Base-by-base conservation (phyloP, 192 early-diverging fungal species). In the Cetraspora pellucida region DNA sequence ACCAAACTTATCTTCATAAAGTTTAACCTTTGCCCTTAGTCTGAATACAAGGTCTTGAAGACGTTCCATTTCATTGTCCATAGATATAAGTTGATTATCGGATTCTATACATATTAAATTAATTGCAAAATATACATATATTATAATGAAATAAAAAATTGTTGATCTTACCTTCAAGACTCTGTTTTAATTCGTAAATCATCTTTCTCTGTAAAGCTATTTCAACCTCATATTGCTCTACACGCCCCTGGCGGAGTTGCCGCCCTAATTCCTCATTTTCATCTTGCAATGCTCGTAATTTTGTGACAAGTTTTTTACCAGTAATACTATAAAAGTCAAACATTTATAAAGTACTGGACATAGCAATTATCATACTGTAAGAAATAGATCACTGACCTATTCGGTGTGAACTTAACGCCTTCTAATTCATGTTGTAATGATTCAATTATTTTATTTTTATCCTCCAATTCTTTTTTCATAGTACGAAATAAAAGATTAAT, bases 191-290 rank as follows among this genome's bases (percentile, higher is more conserved):
- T 70, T 81, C 76, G 57, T 65, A 54, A 28, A 81, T 81, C 25
- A 81, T 27, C 44, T 77, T 71, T 14, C 66, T 44, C 55, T 81
- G 79, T 31, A 81, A 46, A 14, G 76, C 68, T 37, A 77, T 77
- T 44, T 81, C 79, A 10, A 81, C 23, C 64, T 77, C 67, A 61
- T 81, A 73, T 54, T 81, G 74, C 46, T 81, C 79, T 19, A 81
- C 68, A 19, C 57, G 37, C 0, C 79, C 79, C 59, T 77, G 76
- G n/a, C 75, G 68, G 46, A 81, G 69, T 17, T 72, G 69, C n/a
- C 75, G 68, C 16, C 79, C 79, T n/a, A 81, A 47, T 57, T 81
- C 79, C 60, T 77, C 76, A 58, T 81, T 81, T 27, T 81, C 79
- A 8, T 57, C 17, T 49, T 73, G 74, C n/a, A 81, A 30, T 16